Percentiles rank a stretch among this genome's conserved stretches.
Evolutionary conservation across 2,329 filamentous ascomycete genomes (phyloP).

Genomic region (Paraconiothyrium brasiliense): DNA sequence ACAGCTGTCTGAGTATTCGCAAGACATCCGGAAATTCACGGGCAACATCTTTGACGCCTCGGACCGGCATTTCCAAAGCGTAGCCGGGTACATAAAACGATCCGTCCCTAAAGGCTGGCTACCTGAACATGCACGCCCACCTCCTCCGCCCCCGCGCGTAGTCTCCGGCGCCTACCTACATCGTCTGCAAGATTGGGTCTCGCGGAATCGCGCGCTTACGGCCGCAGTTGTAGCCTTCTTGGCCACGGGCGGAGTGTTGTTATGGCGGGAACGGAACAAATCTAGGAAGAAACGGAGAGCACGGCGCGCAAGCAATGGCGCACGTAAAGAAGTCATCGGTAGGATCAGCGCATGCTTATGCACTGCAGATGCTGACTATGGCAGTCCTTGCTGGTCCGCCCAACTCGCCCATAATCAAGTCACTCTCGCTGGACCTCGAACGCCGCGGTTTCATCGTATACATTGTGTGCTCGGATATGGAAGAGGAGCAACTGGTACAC

Average conservation of each 20-base stretch:
- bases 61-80: conserved; percentile 80
- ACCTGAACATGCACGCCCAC: conserved; percentile 72
- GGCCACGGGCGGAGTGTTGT: conserved; percentile 68
- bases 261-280: conserved; percentile 69
- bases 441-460: conserved; percentile 93
- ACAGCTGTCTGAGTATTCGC: conserved; percentile 66
- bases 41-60: conserved; percentile 79
- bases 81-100: conserved; percentile 76
- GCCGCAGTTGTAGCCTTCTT: conserved; percentile 75
- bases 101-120: conserved; percentile 75
- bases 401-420: conserved; percentile 82
- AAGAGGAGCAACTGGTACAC: conserved; percentile 84
- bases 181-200: conserved; percentile 66
- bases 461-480: conserved; percentile 82
- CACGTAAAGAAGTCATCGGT: conserved; percentile 81
- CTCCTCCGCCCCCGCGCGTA: conserved; percentile 55
- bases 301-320: conserved; percentile 80
- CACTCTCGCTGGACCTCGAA: conserved; percentile 86
- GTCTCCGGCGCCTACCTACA: conserved; percentile 60
- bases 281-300: conserved; percentile 75
- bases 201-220: conserved; percentile 75
- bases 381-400: conserved; percentile 88
- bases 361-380: conserved; percentile 20
- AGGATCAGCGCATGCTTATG: conserved; percentile 11
- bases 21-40: conserved; percentile 76